phyloP scores from a whole-genome alignment of 345 rosid species.

The Gossypium longicalyx region DNA sequence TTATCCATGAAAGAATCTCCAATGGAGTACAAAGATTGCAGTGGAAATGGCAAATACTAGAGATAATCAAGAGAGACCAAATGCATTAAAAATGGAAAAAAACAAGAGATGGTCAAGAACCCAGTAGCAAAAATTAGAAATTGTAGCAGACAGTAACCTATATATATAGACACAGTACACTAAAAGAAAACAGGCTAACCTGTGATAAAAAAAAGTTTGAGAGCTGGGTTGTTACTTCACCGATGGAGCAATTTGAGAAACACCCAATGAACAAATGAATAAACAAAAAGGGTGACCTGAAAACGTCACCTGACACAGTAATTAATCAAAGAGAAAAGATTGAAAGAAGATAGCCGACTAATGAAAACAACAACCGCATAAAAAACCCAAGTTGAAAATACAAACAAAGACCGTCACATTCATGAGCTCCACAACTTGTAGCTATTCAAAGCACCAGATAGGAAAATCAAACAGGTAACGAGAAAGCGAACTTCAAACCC shows the following conservation, averaged over 20 bases:
- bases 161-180: neutral
- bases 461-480: neutral
- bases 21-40: neutral
- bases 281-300: neutral
- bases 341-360: neutral
- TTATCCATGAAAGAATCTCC: neutral
- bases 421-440: constrained; percentile 5
- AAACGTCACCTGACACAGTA: neutral
- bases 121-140: neutral
- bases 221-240: neutral
- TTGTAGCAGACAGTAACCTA: neutral
- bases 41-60: neutral
- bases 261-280: neutral
- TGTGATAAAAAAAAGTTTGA: neutral
- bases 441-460: neutral
- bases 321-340: neutral
- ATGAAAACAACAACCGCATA: neutral
- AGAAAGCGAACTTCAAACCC: neutral
- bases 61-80: neutral
- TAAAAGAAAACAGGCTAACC: neutral
- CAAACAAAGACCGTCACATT: neutral
- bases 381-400: neutral
- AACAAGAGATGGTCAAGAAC: neutral
- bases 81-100: neutral
- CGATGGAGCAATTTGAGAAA: neutral